Conservation (phyloP, 2,329 filamentous ascomycete species). For the Colletotrichum abscissum region DNA sequence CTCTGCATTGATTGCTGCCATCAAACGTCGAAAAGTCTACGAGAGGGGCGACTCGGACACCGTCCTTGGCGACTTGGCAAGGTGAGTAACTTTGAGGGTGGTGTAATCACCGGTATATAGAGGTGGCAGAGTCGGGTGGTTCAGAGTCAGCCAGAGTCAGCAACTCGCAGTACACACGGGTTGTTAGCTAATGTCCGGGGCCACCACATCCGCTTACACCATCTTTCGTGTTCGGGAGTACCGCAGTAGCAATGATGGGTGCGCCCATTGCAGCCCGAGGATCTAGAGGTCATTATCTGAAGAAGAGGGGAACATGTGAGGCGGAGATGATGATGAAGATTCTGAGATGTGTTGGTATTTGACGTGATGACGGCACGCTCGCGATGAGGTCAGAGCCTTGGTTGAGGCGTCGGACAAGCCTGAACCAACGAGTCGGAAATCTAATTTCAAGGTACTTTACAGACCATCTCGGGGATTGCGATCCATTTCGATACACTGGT, state of each 20-base stretch:
- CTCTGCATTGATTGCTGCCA: background rate
- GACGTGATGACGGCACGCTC: background rate
- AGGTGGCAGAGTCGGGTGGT: background rate
- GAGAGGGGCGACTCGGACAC: background rate
- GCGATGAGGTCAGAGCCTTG: background rate
- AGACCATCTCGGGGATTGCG: background rate
- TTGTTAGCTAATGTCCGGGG: background rate
- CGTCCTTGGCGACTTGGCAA: constrained; percentile 15
- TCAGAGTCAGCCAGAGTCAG: background rate
- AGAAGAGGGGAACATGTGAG: background rate
- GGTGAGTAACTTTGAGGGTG: background rate
- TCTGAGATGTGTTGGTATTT: background rate
- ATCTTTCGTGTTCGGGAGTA: constrained; percentile 6
- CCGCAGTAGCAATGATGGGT: background rate
- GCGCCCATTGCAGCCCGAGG: background rate
- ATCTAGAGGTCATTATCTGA: background rate
- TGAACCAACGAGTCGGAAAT: background rate
- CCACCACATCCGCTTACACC: background rate
- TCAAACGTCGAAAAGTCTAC: background rate
- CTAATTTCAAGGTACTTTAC: background rate
- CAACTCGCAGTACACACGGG: background rate
- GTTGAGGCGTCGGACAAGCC: background rate
- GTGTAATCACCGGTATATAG: background rate
- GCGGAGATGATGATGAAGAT: background rate
- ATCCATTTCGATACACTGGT: background rate